A percentile compares a stretch with the other conserved stretches of the same genome.
Conservation (phyloP, 306 rosid species). For the Acacia acuminata region DNA sequence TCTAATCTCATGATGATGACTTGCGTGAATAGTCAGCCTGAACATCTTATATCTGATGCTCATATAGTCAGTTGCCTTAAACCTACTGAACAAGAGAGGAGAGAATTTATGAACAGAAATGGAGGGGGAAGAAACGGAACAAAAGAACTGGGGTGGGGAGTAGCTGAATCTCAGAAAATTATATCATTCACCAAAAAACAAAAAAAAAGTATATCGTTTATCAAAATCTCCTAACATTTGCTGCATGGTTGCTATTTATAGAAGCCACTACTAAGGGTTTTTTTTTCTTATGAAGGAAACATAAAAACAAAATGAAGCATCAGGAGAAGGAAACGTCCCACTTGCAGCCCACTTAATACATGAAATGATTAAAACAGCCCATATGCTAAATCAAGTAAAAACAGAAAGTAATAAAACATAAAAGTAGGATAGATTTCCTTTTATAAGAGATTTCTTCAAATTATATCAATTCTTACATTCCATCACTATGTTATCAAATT, state of each 20-base stretch:
- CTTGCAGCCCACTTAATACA: not conserved
- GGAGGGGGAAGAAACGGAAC: not conserved
- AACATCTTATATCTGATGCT: constrained; percentile 2
- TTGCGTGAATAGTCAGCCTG: not conserved
- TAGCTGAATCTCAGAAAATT: too few species aligned
- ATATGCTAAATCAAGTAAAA: not conserved
- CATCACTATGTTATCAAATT: not conserved
- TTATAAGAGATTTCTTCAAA: not conserved
- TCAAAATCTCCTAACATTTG: not conserved
- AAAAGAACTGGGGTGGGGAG: not conserved
- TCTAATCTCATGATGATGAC: constrained; percentile 9
- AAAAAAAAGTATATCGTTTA: too few species aligned
- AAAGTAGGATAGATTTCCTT: not conserved
- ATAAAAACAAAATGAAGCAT: too few species aligned
- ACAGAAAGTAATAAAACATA: not conserved
- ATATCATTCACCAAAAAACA: too few species aligned
- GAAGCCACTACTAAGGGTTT: not conserved
- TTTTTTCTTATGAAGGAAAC: too few species aligned
- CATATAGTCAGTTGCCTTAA: not conserved
- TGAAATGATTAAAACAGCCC: not conserved
- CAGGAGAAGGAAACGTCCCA: not conserved
- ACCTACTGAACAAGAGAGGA: not conserved
- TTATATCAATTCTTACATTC: not conserved
- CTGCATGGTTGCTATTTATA: not conserved
- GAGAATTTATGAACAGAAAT: not conserved